Evolutionary conservation across 2,329 filamentous ascomycete species (phyloP).

Genomic region (Delphinella strobiligena): DNA sequence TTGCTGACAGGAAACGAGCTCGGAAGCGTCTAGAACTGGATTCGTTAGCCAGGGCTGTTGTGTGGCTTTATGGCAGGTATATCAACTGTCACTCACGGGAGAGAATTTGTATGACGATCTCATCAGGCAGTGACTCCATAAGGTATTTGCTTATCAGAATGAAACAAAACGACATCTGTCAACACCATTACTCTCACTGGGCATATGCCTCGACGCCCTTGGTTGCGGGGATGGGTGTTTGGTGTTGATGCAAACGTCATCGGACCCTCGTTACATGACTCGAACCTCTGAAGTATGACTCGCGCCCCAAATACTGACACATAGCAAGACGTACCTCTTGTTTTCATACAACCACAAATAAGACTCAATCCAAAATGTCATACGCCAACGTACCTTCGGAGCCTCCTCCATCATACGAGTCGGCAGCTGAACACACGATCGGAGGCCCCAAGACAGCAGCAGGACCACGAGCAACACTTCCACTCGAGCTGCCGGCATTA

Average conservation of each 20-base stretch:
- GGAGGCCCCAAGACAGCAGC: slow-evolving; percentile 13
- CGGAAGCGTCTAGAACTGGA: slow-evolving; percentile 48
- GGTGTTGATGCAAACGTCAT: too few relatives aligned
- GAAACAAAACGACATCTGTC: too few relatives aligned
- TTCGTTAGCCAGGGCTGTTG: too few relatives aligned
- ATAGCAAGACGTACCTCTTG: background rate
- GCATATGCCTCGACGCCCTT: too few relatives aligned
- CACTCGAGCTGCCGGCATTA: slow-evolving; percentile 70
- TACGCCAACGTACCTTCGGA: slow-evolving; percentile 25
- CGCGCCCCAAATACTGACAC: too few relatives aligned
- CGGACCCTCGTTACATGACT: too few relatives aligned
- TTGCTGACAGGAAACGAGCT: slow-evolving; percentile 57
- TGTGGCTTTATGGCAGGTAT: slow-evolving; percentile 2
- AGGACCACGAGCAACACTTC: slow-evolving; percentile 42
- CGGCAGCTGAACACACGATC: slow-evolving; percentile 13
- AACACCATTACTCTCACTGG: too few relatives aligned
- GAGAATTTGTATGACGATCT: slow-evolving; percentile 32
- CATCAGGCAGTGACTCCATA: slow-evolving; percentile 18
- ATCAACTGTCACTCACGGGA: slow-evolving; percentile 22
- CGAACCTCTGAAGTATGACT: too few relatives aligned
- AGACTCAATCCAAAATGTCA: slow-evolving; percentile 6
- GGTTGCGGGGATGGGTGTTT: too few relatives aligned
- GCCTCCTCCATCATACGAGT: slow-evolving; percentile 33
- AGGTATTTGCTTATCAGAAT: background rate
- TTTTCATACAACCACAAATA: background rate